phyloP scores from a whole-genome alignment of 2,329 filamentous ascomycete genomes.

The Alternaria panax region DNA sequence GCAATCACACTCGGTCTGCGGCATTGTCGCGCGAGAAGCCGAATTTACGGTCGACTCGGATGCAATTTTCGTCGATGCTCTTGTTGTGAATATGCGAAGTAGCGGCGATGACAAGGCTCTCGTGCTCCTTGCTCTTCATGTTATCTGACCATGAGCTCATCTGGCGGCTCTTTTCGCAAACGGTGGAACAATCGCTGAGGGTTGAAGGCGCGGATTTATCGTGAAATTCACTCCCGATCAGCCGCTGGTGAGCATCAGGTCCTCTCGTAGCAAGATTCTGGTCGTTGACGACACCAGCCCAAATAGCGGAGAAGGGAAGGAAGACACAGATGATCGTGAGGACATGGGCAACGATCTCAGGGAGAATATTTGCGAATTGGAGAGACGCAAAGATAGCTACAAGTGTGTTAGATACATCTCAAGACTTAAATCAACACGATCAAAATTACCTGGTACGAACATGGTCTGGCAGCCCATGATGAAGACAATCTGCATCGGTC shows the following conservation, averaged over 20 bases:
- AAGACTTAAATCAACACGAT: not conserved
- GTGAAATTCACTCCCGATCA: slow-evolving; percentile 36
- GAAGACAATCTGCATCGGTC: slow-evolving; percentile 71
- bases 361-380: slow-evolving; percentile 60
- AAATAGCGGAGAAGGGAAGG: slow-evolving; percentile 71
- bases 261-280: slow-evolving; percentile 26
- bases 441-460: slow-evolving; percentile 64
- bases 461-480: slow-evolving; percentile 73
- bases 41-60: slow-evolving; percentile 35
- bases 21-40: slow-evolving; percentile 24
- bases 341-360: slow-evolving; percentile 63
- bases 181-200: slow-evolving; percentile 16
- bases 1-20: slow-evolving; percentile 11
- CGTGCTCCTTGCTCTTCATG: slow-evolving; percentile 26
- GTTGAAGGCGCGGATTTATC: slow-evolving; percentile 16
- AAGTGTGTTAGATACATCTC: slow-evolving; percentile 24
- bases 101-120: slow-evolving; percentile 15
- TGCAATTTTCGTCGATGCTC: slow-evolving; percentile 20
- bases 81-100: slow-evolving; percentile 6
- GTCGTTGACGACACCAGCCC: slow-evolving; percentile 59
- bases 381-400: slow-evolving; percentile 68
- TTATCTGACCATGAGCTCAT: slow-evolving; percentile 28
- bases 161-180: slow-evolving; percentile 27
- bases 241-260: slow-evolving; percentile 36
- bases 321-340: slow-evolving; percentile 68